Base-by-base conservation (phyloP, 441 rosid genomes). In the Euphorbia corollata region DNA sequence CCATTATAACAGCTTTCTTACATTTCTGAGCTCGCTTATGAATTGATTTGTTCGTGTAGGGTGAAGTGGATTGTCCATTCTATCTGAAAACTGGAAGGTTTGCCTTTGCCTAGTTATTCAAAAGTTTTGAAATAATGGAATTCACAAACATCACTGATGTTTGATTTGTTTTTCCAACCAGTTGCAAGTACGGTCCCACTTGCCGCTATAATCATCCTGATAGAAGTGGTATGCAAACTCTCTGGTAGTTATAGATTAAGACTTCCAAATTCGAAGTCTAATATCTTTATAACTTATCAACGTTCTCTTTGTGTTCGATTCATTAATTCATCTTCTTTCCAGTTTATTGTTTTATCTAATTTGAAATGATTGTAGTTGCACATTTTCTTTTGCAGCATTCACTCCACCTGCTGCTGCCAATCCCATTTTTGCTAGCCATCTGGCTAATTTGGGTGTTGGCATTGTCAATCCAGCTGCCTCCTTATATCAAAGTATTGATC, bases 121-220 rank as follows among this genome's bases (percentile, higher is more conserved):
- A 9, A 60, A 12, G 8, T n/a, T 51, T 18, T 66, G 4, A 41
- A 12, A 54, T 56, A 53, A 22, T 34, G 24, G 64, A 43, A 32
- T 59, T 59, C 13, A 22, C n/a, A 22, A 53, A 55, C 41, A 30
- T 66, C 59, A 67, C 43, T 51, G 63, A 59, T 36, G 60, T 48
- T 57, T 15, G 62, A 54, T 55, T 62, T 45, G 63, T 72, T 79
- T 65, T 73, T 50, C 50, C 43, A 27, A 61, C 67, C 78, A 93
- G 97, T 82, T 93, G 98, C 87, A 93, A 93, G 81, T 93, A 90
- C 74, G 96, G 97, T 47, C 78, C 91, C 73, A 85, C 84, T 71
- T 93, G 98, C 73, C 92, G 91, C 62, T 90, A 90, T 86, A 93
- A 85, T 85, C 98, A 93, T 78, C 98, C 98, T 71, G 96, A 93